Base-by-base conservation (phyloP, 371 early-diverging fungal species). In the Lichtheimia ramosa region DNA sequence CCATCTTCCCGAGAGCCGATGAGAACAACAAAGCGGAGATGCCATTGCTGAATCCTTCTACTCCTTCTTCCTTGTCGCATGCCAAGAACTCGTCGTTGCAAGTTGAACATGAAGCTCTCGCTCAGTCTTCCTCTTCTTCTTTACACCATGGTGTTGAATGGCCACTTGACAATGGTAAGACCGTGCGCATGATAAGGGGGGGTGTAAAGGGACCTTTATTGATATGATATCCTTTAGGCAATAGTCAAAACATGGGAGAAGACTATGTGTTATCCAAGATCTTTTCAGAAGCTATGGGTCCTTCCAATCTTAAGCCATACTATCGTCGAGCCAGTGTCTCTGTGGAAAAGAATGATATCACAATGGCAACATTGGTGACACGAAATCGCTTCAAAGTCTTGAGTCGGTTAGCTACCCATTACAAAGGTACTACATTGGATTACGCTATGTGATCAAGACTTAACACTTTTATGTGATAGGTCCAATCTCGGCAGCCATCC, bases 401-500 rank as follows among this genome's bases (percentile, higher is more conserved):
- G 43, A 59, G 72, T 20, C 70, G 72, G 16, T 64, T 81, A 12
- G 81, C 74, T 15, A 65, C 52, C 3, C 75, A 81, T 42, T 77
- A 81, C 59, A 51, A 70, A 51, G 81, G 81, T 50, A 50, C 46
- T 43, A 46, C 12, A 21, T 46, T 5, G 16, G 12, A 2, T 7
- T 39, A 16, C 10, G 39, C 20, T 18, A 34, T 43, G 52, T 53
- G 10, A 28, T 28, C 39, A 34, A 25, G n/a, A 25, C n/a, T 8
- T 48, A n/a, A n/a, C 21, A 6, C 14, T 10, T 46, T 21, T 21
- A 6, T 43, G n/a, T 1, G 15, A 46, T 52, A 70, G 70, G 70
- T 0, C 83, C 82, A 0, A 77, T 83, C 21, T 81, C 81, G 5
- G 83, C 75, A 0, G 77, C 83, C n/a, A 70, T 77, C 2, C 82